Percentiles rank a stretch among this genome's conserved stretches.
Conservation (phyloP, 2,329 filamentous ascomycete genomes). For the Ceratocystis variospora region DNA sequence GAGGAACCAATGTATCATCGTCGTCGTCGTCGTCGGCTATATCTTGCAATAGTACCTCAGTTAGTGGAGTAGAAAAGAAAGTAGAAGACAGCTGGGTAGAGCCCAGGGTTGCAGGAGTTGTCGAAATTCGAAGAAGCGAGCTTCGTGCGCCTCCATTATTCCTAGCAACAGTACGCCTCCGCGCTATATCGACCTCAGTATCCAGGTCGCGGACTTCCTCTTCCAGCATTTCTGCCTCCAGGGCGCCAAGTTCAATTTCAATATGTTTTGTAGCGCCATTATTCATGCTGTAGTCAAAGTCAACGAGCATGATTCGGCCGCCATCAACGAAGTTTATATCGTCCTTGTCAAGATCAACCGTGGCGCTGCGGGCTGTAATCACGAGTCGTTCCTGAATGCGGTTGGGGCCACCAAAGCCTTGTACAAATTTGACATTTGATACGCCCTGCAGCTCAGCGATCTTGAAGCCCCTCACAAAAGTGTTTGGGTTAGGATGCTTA, state of each 20-base stretch:
- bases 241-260: slow-evolving; percentile 60
- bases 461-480: slow-evolving; percentile 53
- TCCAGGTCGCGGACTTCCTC: slow-evolving; percentile 64
- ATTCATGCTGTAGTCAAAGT: slow-evolving; percentile 51
- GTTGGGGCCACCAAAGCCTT: slow-evolving; percentile 33
- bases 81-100: neutral
- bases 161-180: slow-evolving; percentile 57
- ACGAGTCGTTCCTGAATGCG: slow-evolving; percentile 45
- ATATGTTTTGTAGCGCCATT: slow-evolving; percentile 46
- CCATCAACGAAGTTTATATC: slow-evolving; percentile 65
- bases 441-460: slow-evolving; percentile 52
- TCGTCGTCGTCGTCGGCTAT: slow-evolving; percentile 27
- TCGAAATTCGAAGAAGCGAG: slow-evolving; percentile 37
- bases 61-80: neutral
- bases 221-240: slow-evolving; percentile 53
- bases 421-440: slow-evolving; percentile 59
- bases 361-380: slow-evolving; percentile 58
- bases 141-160: slow-evolving; percentile 36
- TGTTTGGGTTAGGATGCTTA: slow-evolving; percentile 57
- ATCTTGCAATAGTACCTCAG: neutral
- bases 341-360: slow-evolving; percentile 52
- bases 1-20: slow-evolving; percentile 41
- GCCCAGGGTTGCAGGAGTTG: slow-evolving; percentile 22
- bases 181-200: slow-evolving; percentile 64
- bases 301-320: slow-evolving; percentile 56